Evolutionary conservation across 768 basidiomycete species (phyloP), one percentile per base, ranked within the genome.

Genomic region (Hypholoma sublateritium): DNA sequence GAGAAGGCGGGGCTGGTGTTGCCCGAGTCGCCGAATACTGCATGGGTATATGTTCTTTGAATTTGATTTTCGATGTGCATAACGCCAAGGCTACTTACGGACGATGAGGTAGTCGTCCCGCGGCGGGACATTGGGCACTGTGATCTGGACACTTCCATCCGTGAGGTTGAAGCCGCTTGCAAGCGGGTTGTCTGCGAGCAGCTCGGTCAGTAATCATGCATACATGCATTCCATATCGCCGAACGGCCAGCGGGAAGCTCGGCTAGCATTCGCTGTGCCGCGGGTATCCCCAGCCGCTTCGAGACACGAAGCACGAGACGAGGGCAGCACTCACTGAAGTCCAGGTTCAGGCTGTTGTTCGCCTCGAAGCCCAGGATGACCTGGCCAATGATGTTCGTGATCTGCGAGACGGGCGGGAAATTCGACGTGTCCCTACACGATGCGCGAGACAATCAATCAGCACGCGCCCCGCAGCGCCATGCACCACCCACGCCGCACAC

Each of bases 21-120:
- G 11, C 88, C 89, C 13, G 85, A 87, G 64, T 87, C 83, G 24
- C 88, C 88, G 60, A 86, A 73, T 41, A 88, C 88, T 89, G 50
- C 28, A 4, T 35, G 62, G 57, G 22, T 50, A 45, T 56, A 51
- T 55, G 24, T 19, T 59, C 21, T 16, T 7, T 22, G 42, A 22
- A 25, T 47, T 19, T 37, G 44, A 21, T 50, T 50, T 7, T 56
- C n/a, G 11, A 56, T 13, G 24, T 17, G 11, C 32, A 22, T 19
- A 45, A 22, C 3, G 19, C 25, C 5, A 47, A 22, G 25, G 3
- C 34, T n/a, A 82, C 88, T 75, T 65, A 89, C 88, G 64, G 57
- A 81, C 85, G 65, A 91, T 70, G 53, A 85, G 78, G 61, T 88
- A 91, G 68, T 83, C 73, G 39, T 70, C 58, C 34, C 78, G 65